Conservation (phyloP, 2,329 filamentous ascomycete genomes). For the Cladosporium oxysporum region DNA sequence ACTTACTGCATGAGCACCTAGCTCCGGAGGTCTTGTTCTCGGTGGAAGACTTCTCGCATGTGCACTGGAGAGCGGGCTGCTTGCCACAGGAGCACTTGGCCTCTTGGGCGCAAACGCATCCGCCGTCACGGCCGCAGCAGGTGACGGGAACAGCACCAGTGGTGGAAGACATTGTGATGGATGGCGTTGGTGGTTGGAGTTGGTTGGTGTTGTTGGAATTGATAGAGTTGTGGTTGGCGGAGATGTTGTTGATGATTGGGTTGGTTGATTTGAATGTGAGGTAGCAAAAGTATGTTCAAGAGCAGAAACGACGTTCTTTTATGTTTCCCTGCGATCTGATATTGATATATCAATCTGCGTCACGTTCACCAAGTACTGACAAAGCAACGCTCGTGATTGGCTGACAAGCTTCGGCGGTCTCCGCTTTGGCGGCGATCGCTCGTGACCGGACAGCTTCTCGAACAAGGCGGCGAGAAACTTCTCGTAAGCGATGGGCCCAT, state of each 20-base stretch:
- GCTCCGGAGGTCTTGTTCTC: slow-evolving; percentile 76
- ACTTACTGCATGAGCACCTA: slow-evolving; percentile 77
- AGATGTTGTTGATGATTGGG: neutral
- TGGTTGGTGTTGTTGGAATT: neutral
- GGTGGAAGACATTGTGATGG: slow-evolving; percentile 40
- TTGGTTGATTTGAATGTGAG: neutral
- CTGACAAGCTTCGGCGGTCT: neutral
- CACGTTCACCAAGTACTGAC: neutral
- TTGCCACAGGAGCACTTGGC: slow-evolving; percentile 85
- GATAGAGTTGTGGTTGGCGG: neutral
- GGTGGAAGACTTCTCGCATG: slow-evolving; percentile 70
- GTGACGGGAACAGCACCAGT: slow-evolving; percentile 49
- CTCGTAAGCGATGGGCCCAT: neutral
- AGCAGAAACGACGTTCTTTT: slow-evolving; percentile 9
- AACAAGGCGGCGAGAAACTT: slow-evolving; percentile 6
- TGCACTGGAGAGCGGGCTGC: slow-evolving; percentile 82
- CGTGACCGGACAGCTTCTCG: slow-evolving; percentile 9
- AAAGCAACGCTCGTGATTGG: slow-evolving; percentile 14
- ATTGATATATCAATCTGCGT: slow-evolving; percentile 20
- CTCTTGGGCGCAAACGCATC: slow-evolving; percentile 47
- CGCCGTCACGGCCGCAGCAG: slow-evolving; percentile 60
- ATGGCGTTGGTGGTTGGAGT: slow-evolving; percentile 5
- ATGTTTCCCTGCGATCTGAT: slow-evolving; percentile 18
- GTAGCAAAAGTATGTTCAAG: neutral
- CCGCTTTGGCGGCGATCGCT: slow-evolving; percentile 3